Percentiles rank a stretch among this genome's conserved stretches.
These are phyloP conservation scores for Fonsecaea nubica DNA, from an alignment of 2,329 filamentous ascomycete genomes.

Conservation along the genomic window DNA sequence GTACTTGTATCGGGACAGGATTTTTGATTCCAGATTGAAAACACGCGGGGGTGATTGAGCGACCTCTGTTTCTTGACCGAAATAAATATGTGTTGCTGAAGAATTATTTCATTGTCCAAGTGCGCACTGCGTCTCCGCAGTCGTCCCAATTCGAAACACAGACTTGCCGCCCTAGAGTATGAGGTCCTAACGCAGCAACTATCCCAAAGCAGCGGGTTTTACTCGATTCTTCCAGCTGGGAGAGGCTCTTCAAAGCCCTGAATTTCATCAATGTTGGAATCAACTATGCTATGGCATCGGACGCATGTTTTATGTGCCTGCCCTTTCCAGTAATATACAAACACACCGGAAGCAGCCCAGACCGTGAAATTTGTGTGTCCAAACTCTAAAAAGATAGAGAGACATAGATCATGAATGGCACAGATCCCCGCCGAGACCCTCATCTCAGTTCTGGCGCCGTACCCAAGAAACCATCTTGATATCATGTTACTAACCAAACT, in stretches of 20 bases:
- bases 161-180: neutral
- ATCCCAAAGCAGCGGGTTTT: neutral
- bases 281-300: constrained; percentile 2
- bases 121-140: neutral
- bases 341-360: neutral
- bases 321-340: constrained; percentile 1
- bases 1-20: neutral
- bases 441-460: neutral
- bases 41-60: neutral
- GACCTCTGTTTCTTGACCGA: neutral
- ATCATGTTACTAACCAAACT: constrained; percentile 33
- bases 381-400: neutral
- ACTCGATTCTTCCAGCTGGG: neutral
- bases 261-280: neutral
- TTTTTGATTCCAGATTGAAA: neutral
- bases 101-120: constrained; percentile 5
- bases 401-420: constrained; percentile 1
- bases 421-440: neutral
- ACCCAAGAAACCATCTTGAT: neutral
- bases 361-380: neutral
- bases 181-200: neutral
- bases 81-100: neutral
- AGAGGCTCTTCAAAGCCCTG: neutral
- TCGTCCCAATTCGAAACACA: neutral
- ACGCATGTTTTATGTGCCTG: neutral